phyloP scores from a whole-genome alignment of 2,329 filamentous ascomycete genomes.

The Aureobasidium vineae region DNA sequence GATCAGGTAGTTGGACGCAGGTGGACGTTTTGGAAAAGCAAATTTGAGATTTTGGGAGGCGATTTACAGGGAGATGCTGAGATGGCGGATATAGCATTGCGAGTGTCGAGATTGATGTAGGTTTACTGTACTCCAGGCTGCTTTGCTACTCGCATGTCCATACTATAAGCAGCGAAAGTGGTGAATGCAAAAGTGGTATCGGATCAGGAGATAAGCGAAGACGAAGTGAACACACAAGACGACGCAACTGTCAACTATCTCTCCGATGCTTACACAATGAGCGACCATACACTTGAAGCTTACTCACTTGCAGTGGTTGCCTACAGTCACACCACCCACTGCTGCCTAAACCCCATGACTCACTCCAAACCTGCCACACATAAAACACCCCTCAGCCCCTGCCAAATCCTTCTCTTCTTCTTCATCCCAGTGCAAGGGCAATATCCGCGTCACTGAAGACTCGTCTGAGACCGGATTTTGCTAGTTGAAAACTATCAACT shows the following conservation, averaged over 20 bases:
- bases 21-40: not conserved
- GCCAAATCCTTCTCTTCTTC: not conserved
- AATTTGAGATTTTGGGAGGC: not conserved
- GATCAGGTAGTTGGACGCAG: not conserved
- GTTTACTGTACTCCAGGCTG: not conserved
- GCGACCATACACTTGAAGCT: too few relatives aligned
- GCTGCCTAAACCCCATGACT: slow-evolving; percentile 11
- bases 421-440: slow-evolving; percentile 13
- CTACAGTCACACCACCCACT: not conserved
- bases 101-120: not conserved
- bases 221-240: not conserved
- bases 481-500: slow-evolving; percentile 10
- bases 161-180: not conserved
- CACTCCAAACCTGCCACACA: not conserved
- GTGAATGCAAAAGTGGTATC: not conserved
- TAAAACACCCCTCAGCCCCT: not conserved
- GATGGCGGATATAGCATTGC: not conserved
- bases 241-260: too few relatives aligned
- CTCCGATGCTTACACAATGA: too few relatives aligned
- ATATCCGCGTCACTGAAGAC: slow-evolving; percentile 3
- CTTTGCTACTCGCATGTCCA: not conserved
- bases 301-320: not conserved
- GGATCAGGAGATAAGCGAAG: not conserved
- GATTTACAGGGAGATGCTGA: not conserved
- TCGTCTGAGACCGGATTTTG: slow-evolving; percentile 5